phyloP scores from a whole-genome alignment of 495 filamentous ascomycete species.

The Cercophora sp. region DNA sequence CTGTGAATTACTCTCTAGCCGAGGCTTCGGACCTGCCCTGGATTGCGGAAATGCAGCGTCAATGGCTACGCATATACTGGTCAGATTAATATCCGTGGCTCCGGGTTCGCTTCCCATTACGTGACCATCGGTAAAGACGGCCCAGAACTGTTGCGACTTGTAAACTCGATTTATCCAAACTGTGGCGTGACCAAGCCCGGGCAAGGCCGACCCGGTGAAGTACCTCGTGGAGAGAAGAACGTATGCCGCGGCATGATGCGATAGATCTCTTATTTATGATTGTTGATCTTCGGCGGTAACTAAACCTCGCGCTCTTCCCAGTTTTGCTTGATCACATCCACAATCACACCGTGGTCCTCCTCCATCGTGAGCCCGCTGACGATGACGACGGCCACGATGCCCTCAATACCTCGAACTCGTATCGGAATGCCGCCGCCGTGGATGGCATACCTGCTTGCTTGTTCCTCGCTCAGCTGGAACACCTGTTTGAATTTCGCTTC shows the following conservation, averaged over 20 bases:
- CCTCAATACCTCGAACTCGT: conserved; percentile 65
- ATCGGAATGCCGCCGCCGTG: conserved; percentile 73
- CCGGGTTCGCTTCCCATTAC: not conserved
- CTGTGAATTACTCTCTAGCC: no score
- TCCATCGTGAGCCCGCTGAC: conserved; percentile 74
- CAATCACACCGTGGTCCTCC: conserved; percentile 71
- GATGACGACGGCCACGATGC: conserved; percentile 66
- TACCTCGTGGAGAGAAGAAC: not conserved
- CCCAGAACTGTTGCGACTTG: no score
- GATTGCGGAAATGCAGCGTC: no score
- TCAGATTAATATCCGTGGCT: not conserved
- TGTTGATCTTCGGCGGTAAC: not conserved
- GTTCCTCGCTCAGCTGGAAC: conserved; percentile 23
- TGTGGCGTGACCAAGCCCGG: conserved; percentile 3
- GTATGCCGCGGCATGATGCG: no score
- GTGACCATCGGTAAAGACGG: not conserved
- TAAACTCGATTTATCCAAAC: not conserved
- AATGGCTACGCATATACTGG: not conserved
- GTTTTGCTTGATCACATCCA: conserved; percentile 57
- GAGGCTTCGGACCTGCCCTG: no score
- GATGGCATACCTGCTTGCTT: conserved; percentile 62
- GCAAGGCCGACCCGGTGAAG: not conserved
- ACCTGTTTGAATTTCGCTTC: conserved; percentile 35
- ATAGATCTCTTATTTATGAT: no score
- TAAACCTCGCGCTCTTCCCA: conserved; percentile 19